These are phyloP conservation scores for Cucurbita moschata DNA, from an alignment of 306 rosid genomes.

Conservation along the genomic window DNA sequence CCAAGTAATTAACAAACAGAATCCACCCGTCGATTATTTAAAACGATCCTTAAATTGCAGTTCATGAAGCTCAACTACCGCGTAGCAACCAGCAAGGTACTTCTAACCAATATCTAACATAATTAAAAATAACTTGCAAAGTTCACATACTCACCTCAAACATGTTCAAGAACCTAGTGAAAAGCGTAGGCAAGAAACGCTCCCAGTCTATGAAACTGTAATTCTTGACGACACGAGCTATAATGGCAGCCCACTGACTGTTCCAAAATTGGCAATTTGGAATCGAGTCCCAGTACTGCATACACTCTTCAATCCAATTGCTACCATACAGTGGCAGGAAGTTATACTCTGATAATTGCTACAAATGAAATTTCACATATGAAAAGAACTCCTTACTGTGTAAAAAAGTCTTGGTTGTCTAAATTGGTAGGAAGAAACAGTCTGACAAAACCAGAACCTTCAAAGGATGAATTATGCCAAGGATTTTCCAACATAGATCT, in stretches of 20 bases:
- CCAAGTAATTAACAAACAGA: neutral
- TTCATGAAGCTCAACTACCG: neutral
- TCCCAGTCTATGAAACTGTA: slow-evolving; percentile 72
- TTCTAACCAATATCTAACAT: slow-evolving; percentile 9
- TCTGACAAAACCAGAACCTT: slow-evolving; percentile 96
- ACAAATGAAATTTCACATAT: slow-evolving; percentile 3
- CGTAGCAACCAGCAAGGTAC: neutral
- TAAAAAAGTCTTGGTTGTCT: slow-evolving; percentile 67
- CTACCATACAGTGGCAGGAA: slow-evolving; percentile 31
- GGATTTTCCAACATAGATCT: slow-evolving; percentile 89
- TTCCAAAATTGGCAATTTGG: slow-evolving; percentile 99
- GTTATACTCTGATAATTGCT: slow-evolving; percentile 11
- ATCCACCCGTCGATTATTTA: neutral
- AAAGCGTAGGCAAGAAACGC: slow-evolving; percentile 63
- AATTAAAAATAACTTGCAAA: slow-evolving; percentile 10
- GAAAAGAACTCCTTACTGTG: slow-evolving; percentile 50
- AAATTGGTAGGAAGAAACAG: slow-evolving; percentile 85
- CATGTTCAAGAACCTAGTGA: slow-evolving; percentile 85
- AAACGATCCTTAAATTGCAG: neutral
- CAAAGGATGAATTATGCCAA: slow-evolving; percentile 96
- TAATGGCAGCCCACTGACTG: slow-evolving; percentile 88
- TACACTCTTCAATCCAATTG: slow-evolving; percentile 61
- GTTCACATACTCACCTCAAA: slow-evolving; percentile 66
- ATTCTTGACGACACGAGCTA: slow-evolving; percentile 81
- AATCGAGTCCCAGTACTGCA: slow-evolving; percentile 73